Evolutionary conservation across 2,329 filamentous ascomycete species (phyloP).

Genomic region (Diaporthe amygdali): DNA sequence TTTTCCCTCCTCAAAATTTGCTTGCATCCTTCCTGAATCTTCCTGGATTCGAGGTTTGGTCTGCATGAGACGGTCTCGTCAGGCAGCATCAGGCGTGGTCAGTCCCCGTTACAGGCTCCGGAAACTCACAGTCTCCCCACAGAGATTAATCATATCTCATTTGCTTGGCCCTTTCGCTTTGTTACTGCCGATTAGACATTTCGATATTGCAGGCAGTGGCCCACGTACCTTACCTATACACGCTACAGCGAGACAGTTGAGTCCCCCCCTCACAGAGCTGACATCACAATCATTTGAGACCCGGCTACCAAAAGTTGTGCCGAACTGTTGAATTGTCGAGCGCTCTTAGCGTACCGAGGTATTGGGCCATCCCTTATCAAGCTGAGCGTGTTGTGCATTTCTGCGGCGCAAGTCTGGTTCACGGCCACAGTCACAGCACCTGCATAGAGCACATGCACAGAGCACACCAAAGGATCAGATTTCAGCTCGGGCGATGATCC

Average conservation of each 20-base stretch:
- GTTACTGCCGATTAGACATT: too few species aligned
- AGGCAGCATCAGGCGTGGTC: not conserved
- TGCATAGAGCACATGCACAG: not conserved
- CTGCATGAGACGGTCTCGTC: not conserved
- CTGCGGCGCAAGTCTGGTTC: not conserved
- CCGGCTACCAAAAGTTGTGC: not conserved
- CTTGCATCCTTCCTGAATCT: too few species aligned
- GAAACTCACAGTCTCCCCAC: not conserved
- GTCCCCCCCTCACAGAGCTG: not conserved
- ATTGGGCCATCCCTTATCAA: too few species aligned
- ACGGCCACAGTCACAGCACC: not conserved
- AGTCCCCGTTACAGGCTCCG: not conserved
- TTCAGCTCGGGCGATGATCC: not conserved
- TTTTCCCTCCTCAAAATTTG: too few species aligned
- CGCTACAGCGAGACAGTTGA: not conserved
- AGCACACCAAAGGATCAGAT: not conserved
- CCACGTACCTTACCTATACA: too few species aligned
- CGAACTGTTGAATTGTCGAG: too few species aligned
- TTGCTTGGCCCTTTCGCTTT: too few species aligned
- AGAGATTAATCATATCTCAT: not conserved
- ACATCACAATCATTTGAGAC: not conserved
- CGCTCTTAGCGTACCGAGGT: too few species aligned
- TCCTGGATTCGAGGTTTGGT: not conserved
- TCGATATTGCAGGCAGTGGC: too few species aligned
- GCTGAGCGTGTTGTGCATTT: not conserved